A percentile compares a stretch with the other conserved stretches of the same genome.
phyloP scores from a whole-genome alignment of 2,329 filamentous ascomycete species.

The Monilinia vaccinii-corymbosi region DNA sequence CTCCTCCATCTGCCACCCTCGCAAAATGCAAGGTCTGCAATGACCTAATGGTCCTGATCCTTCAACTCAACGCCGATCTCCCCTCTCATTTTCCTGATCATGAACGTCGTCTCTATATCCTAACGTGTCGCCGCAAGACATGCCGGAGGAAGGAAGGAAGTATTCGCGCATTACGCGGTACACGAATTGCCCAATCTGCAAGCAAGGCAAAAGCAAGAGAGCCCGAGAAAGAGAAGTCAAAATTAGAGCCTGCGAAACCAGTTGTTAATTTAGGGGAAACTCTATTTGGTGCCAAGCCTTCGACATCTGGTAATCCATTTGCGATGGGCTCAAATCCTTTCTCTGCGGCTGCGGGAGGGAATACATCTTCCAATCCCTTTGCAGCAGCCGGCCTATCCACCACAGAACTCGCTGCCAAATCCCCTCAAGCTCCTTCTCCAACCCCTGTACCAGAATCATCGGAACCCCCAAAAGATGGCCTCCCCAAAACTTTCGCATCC shows the following conservation, averaged over 20 bases:
- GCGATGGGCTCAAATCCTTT: constrained; percentile 51
- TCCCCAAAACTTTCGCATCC: constrained; percentile 60
- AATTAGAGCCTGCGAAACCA: constrained; percentile 21
- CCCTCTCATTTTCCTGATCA: constrained; percentile 80
- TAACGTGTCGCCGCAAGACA: constrained; percentile 66
- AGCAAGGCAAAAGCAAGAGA: not conserved
- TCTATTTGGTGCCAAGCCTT: constrained; percentile 56
- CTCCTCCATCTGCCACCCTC: constrained; percentile 63
- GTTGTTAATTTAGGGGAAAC: constrained; percentile 49
- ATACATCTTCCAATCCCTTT: constrained; percentile 39
- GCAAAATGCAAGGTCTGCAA: constrained; percentile 86
- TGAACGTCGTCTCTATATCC: constrained; percentile 80
- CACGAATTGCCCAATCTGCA: constrained; percentile 37
- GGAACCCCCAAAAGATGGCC: constrained; percentile 22
- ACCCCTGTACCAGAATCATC: constrained; percentile 10
- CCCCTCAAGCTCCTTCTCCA: constrained; percentile 29
- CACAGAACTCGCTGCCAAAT: constrained; percentile 33
- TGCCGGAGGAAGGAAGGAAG: constrained; percentile 80
- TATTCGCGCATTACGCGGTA: constrained; percentile 64
- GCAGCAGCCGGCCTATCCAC: constrained; percentile 24
- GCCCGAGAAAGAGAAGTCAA: constrained; percentile 23
- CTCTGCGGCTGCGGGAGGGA: constrained; percentile 45
- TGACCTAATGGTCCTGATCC: constrained; percentile 69
- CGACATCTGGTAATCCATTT: constrained; percentile 44
- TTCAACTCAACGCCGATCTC: constrained; percentile 86